Base-by-base conservation (phyloP, 192 early-diverging fungal species). In the Backusella luteola region DNA sequence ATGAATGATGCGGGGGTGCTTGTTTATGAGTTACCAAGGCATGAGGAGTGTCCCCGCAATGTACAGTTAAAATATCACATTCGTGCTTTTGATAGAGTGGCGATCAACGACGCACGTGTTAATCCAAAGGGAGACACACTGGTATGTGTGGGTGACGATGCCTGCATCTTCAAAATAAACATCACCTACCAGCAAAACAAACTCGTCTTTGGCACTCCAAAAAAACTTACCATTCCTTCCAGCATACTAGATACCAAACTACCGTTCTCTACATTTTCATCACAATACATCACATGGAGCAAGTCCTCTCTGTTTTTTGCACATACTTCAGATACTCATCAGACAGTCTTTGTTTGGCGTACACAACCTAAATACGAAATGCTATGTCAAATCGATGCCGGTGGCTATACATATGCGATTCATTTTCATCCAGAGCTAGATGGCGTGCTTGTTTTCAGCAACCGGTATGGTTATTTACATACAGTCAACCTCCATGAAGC, bases 391-490 rank as follows among this genome's bases (percentile, higher is more conserved):
- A 84, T 88, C 34, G 82, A 86, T 67, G 76, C 80, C 0, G 83
- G 80, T 2, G 87, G 85, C 26, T 73, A 72, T 19, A 82, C 80
- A 3, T 86, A 77, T 75, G 79, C 80, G 1, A 79, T 88, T 4
- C 76, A 79, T 6, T 88, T 88, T 53, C 87, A 88, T 41, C 87
- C 87, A 0, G 53, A 53, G n/a, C 34, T 82, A 5, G 84, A 84
- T 52, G 81, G 80, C 17, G 35, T 88, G 21, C 77, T 88, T 71
- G 83, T 82, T 1, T 85, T 86, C 26, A 66, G 76, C 59, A 88
- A 88, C 44, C 81, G 87, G 67, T 88, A 88, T 71, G 87, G 87
- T 0, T 88, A 85, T 73, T 79, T 86, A 14, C 87, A 88, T 44
- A 81, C 85, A n/a, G 82, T 88, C 5, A 82, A 88, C 66, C 67